Base-by-base conservation (phyloP, 176 grass and related monocot species). In the Echinochloa phyllopogon region DNA sequence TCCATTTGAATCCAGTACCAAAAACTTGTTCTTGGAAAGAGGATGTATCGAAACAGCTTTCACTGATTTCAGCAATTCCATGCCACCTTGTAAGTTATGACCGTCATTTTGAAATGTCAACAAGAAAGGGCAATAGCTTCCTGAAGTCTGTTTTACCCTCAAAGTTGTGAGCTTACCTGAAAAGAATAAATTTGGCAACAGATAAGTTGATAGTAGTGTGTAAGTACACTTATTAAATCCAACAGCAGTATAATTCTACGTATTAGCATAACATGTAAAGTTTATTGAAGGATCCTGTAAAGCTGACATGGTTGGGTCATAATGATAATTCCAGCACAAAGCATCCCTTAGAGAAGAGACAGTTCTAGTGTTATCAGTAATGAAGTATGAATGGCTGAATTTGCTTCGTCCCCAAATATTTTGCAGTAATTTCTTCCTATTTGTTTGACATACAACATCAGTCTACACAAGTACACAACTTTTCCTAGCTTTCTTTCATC, bases 91-190 rank as follows among this genome's bases (percentile, higher is more conserved):
- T 5, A 14, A 87, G 40, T 88, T 87, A 42, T 48, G 45, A 42
- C 55, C 66, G 47, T 83, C 71, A 74, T 88, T 72, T 44, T 70
- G 72, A 75, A 83, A 84, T 42, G 72, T 52, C 84, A 87, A 64
- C 47, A 87, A 90, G 88, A 90, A 90, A 44, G 93, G 90, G 69
- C 18, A 91, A 89, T 83, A 88, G 87, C 87, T 87, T 73, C 91
- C 89, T 57, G 87, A 91, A 84, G 67, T 93, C 78, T 98, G 96
- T 79, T 91, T 90, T 57, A 95, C 50, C 85, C 82, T 92, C 76
- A 92, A 63, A 85, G 89, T 95, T 87, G 84, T 92, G 82, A 90
- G 88, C 89, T 98, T 95, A 84, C 79, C 96, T 98, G 91, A 82
- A 84, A 90, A 83, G 61, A 84, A 83, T 10, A 85, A 85, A 85